A percentile compares a stretch with the other conserved stretches of the same genome.
phyloP scores from a whole-genome alignment of 2,329 filamentous ascomycete genomes.

The Truncatella angustata region DNA sequence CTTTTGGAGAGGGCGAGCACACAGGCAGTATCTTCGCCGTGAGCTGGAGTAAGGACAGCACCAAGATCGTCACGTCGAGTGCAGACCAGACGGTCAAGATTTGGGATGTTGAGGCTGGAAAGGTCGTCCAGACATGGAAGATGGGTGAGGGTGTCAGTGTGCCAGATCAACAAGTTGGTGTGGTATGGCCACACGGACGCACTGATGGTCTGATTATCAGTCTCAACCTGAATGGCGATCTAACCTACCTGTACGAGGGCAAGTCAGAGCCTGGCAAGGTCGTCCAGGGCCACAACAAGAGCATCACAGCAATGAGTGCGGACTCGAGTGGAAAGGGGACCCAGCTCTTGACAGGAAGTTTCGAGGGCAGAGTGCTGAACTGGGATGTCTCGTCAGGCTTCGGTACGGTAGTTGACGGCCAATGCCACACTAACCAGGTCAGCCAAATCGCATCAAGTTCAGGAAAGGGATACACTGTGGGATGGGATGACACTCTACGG shows the following conservation, averaged over 20 bases:
- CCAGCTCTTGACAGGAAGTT: slow-evolving; percentile 85
- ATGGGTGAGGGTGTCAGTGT: slow-evolving; percentile 77
- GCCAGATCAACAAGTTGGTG: slow-evolving; percentile 86
- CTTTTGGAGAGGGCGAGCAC: slow-evolving; percentile 82
- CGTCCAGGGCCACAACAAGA: slow-evolving; percentile 87
- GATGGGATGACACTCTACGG: slow-evolving; percentile 91
- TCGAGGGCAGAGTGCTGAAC: slow-evolving; percentile 80
- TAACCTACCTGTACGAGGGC: slow-evolving; percentile 82
- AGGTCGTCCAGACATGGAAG: slow-evolving; percentile 77
- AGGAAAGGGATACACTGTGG: slow-evolving; percentile 76
- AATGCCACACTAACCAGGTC: slow-evolving; percentile 82
- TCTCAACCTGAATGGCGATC: slow-evolving; percentile 80
- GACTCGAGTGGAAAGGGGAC: slow-evolving; percentile 54
- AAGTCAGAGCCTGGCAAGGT: slow-evolving; percentile 66
- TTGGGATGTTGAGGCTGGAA: slow-evolving; percentile 84
- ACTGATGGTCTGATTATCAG: slow-evolving; percentile 87
- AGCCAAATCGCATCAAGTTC: slow-evolving; percentile 65
- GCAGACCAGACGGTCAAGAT: slow-evolving; percentile 93
- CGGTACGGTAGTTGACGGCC: slow-evolving; percentile 72
- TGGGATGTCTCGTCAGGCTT: slow-evolving; percentile 76
- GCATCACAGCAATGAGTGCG: slow-evolving; percentile 73
- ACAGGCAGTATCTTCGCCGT: slow-evolving; percentile 91
- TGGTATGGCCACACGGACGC: slow-evolving; percentile 82
- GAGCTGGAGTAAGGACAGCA: slow-evolving; percentile 86
- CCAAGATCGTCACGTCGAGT: slow-evolving; percentile 83